These are phyloP conservation scores for Silybum marianum DNA, from an alignment of 129 eudicot species.

Conservation along the genomic window DNA sequence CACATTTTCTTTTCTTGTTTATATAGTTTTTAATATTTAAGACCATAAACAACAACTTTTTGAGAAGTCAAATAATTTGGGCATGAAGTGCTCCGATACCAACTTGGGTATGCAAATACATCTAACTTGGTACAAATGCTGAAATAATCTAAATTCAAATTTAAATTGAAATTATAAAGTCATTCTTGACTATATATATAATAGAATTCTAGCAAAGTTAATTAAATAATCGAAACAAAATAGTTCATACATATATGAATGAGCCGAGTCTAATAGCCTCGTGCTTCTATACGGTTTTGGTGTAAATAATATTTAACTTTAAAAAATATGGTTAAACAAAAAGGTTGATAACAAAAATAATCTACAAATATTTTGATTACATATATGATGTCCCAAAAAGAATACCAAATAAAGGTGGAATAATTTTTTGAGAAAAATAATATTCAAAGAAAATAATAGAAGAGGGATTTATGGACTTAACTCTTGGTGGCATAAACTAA, in stretches of 20 bases:
- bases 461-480: slow-evolving; percentile 19
- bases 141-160: no score
- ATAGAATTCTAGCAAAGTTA: neutral
- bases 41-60: neutral
- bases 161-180: neutral
- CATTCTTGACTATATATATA: neutral
- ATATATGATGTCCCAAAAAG: slow-evolving; percentile 8
- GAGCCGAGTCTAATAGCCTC: neutral
- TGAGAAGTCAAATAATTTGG: neutral
- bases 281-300: neutral
- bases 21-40: neutral
- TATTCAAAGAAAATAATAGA: neutral
- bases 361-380: slow-evolving; percentile 4
- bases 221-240: neutral
- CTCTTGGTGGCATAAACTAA: slow-evolving; percentile 71
- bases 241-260: neutral
- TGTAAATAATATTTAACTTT: neutral
- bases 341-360: neutral
- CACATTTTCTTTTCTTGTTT: neutral
- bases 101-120: neutral
- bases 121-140: neutral
- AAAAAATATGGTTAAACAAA: neutral
- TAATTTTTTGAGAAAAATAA: neutral
- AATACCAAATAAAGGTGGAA: neutral
- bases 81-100: neutral